Evolutionary conservation across 2,329 filamentous ascomycete genomes (phyloP).

Genomic region (Epicoccum nigrum): DNA sequence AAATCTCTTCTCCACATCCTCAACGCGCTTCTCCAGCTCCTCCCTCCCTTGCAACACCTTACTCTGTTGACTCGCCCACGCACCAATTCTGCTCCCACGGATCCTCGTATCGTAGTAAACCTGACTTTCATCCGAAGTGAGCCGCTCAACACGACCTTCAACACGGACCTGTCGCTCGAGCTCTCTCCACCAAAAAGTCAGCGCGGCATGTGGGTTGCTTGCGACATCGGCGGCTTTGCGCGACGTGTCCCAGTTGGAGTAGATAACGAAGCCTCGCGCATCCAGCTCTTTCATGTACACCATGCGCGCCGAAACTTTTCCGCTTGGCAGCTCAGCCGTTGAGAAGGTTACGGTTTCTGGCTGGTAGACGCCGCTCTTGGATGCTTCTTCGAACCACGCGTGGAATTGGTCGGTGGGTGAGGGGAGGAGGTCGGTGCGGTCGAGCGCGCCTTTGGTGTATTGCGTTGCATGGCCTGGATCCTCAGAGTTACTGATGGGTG

Average conservation of each 20-base stretch:
- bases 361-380: constrained; percentile 66
- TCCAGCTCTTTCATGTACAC: constrained; percentile 98
- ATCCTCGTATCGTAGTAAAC: constrained; percentile 70
- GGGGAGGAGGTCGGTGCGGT: constrained; percentile 63
- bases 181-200: constrained; percentile 90
- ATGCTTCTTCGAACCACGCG: constrained; percentile 81
- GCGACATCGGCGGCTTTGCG: constrained; percentile 70
- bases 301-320: constrained; percentile 80
- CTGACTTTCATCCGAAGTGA: constrained; percentile 74
- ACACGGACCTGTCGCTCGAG: constrained; percentile 90
- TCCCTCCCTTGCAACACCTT: constrained; percentile 72
- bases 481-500: constrained; percentile 62
- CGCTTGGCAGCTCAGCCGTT: constrained; percentile 81
- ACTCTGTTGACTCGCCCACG: constrained; percentile 93
- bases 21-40: constrained; percentile 77
- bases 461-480: constrained; percentile 72
- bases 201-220: constrained; percentile 75
- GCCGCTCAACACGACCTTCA: constrained; percentile 74
- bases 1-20: constrained; percentile 77
- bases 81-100: constrained; percentile 82
- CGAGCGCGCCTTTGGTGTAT: constrained; percentile 71
- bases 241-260: constrained; percentile 88
- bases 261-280: constrained; percentile 81
- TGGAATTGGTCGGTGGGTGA: constrained; percentile 85
- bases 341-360: constrained; percentile 89